These are phyloP conservation scores for Zoysia matrella DNA, from an alignment of 202 grass and related monocot genomes.

Conservation along the genomic window DNA sequence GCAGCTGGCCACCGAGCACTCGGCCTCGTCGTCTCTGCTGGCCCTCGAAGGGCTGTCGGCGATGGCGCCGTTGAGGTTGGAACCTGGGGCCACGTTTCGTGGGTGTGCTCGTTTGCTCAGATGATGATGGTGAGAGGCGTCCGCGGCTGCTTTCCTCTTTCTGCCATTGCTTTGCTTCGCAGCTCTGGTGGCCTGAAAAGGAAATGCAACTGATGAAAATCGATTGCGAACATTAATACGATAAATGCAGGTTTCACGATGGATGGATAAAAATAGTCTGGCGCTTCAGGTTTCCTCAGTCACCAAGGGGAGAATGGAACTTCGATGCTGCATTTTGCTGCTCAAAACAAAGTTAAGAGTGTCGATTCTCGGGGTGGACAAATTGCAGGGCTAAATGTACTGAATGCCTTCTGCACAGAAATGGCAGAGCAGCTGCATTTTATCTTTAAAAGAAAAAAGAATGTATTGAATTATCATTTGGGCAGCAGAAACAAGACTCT, in stretches of 20 bases:
- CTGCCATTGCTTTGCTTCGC: background rate
- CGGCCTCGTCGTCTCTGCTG: constrained; percentile 47
- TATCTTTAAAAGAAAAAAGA: background rate
- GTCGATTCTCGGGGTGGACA: background rate
- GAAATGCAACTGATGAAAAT: background rate
- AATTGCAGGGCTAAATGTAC: background rate
- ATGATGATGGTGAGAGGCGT: constrained; percentile 17
- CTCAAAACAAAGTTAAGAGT: background rate
- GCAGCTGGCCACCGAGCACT: constrained; percentile 82
- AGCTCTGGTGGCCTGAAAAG: constrained; percentile 34
- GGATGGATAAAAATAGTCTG: background rate
- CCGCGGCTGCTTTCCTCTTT: constrained; percentile 48
- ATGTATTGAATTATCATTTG: background rate
- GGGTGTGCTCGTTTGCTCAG: constrained; percentile 17
- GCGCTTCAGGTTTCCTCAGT: background rate
- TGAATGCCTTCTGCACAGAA: too few species aligned
- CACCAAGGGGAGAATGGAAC: background rate
- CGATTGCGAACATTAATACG: background rate
- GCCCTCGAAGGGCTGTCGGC: constrained; percentile 6
- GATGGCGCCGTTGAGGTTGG: background rate
- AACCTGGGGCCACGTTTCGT: background rate
- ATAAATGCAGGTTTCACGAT: background rate
- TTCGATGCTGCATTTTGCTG: background rate
- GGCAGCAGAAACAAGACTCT: background rate
- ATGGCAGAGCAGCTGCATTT: too few species aligned